A percentile compares a stretch with the other conserved stretches of the same genome.
These are phyloP conservation scores for Takashimella koratensis DNA, from an alignment of 1,284 basidiomycete species.

Conservation along the genomic window DNA sequence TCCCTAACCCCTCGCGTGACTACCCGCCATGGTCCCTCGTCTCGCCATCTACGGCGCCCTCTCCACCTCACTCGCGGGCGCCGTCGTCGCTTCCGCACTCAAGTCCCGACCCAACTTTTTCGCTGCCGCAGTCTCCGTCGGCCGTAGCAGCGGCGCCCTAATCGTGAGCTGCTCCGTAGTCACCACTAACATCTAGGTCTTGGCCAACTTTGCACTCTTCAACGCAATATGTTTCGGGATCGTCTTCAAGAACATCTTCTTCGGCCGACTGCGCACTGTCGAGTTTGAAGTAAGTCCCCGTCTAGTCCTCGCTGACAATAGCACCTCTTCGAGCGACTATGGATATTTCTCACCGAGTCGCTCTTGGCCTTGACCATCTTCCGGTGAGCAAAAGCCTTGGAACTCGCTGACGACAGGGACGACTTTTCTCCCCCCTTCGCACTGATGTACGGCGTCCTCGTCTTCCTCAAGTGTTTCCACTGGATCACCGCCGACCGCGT, in stretches of 20 bases:
- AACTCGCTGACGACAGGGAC: conserved; percentile 50
- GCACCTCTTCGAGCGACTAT: conserved; percentile 90
- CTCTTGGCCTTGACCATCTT: conserved; percentile 95
- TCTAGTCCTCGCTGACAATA: conserved; percentile 40
- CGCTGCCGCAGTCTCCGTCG: conserved; percentile 85
- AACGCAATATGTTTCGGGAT: conserved; percentile 71
- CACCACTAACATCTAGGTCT: too few species aligned
- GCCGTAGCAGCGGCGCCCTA: conserved; percentile 82
- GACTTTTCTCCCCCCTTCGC: conserved; percentile 90
- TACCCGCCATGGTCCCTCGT: conserved; percentile 30
- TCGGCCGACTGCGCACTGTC: conserved; percentile 78
- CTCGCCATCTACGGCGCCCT: conserved; percentile 65
- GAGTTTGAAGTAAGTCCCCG: conserved; percentile 76
- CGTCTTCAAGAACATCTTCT: conserved; percentile 80
- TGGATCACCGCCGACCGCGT: conserved; percentile 93
- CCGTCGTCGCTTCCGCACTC: conserved; percentile 72
- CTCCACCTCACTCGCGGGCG: conserved; percentile 67
- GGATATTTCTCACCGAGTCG: conserved; percentile 97
- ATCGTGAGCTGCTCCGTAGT: conserved; percentile 66
- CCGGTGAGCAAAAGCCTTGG: conserved; percentile 51
- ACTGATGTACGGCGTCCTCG: conserved; percentile 83
- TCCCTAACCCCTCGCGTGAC: too few species aligned
- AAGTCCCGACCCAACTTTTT: conserved; percentile 89
- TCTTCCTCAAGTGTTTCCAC: conserved; percentile 96
- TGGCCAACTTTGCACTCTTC: conserved; percentile 87